Conservation (phyloP, 1,139 yeast genomes). For the Yamadazyma taylorii region DNA sequence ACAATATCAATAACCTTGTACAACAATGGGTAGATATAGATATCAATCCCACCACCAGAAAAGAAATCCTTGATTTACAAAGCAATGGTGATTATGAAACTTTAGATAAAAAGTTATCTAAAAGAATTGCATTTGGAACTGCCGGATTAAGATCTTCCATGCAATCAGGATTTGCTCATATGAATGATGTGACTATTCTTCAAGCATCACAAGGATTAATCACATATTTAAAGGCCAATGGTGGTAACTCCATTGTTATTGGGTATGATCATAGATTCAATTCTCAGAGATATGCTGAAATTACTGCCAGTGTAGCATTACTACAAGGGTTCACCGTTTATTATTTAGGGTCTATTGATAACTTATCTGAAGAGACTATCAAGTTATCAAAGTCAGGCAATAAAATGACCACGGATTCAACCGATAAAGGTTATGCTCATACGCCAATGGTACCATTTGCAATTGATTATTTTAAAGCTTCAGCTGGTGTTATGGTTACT, state of each 20-base stretch:
- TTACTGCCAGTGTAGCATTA: conserved; percentile 75
- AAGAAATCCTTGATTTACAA: conserved; percentile 55
- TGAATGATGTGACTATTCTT: conserved; percentile 86
- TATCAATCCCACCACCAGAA: conserved; percentile 51
- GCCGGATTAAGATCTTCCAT: conserved; percentile 86
- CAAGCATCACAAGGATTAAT: conserved; percentile 95
- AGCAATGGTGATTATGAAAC: conserved; percentile 37
- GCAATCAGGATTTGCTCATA: conserved; percentile 87
- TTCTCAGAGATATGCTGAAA: conserved; percentile 75
- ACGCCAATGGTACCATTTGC: conserved; percentile 94
- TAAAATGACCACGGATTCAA: conserved; percentile 4
- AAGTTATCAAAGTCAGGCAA: conserved; percentile 13
- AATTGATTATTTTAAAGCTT: conserved; percentile 60
- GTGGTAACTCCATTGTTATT: conserved; percentile 54
- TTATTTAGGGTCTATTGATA: conserved; percentile 47
- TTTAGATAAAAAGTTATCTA: conserved; percentile 50
- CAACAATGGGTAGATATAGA: conserved; percentile 51
- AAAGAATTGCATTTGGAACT: conserved; percentile 82
- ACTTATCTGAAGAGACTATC: conserved; percentile 32
- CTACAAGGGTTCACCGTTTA: conserved; percentile 68
- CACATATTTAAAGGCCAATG: conserved; percentile 40
- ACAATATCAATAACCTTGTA: conserved; percentile 34
- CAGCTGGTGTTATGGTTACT: conserved; percentile 92
- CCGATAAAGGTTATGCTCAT: conserved; percentile 50
- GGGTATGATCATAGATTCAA: conserved; percentile 92